Evolutionary conservation across 2,329 filamentous ascomycete species (phyloP), one percentile per base, ranked within the genome.

Genomic region (Eutypa lata): DNA sequence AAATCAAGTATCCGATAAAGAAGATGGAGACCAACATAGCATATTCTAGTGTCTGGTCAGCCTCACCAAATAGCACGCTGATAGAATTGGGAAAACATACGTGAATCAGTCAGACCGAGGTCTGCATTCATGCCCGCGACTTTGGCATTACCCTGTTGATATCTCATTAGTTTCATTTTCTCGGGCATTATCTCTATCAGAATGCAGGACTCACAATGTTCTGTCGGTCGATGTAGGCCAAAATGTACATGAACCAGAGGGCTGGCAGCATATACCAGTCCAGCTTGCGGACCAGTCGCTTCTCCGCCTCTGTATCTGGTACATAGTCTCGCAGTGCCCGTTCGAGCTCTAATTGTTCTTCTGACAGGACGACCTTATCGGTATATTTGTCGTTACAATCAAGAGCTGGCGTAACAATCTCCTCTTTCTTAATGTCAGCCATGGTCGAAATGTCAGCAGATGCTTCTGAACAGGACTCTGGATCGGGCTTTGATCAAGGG

Each of bases 1-100:
- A 87, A 28, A 87, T 66, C 0, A 85, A 74, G 66, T 90, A 90
- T 4, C 82, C 85, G 50, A 89, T 75, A 71, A 89, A 90, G 72
- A 90, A 90, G 57, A 90, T 77, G 16, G 16, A 83, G 73, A 16
- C 76, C 71, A 19, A 81, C 73, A 62, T 87, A 88, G 68, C 87
- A 89, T 65, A 83, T 74, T 40, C 74, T 73, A 8, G 78, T 72
- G 2, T 78, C 78, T n/a, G n/a, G n/a, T n/a, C n/a, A n/a, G n/a
- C n/a, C n/a, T n/a, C n/a, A n/a, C n/a, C n/a, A n/a, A n/a, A n/a
- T n/a, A n/a, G n/a, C n/a, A n/a, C n/a, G n/a, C n/a, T n/a, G n/a
- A n/a, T n/a, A n/a, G n/a, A n/a, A n/a, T n/a, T n/a, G n/a, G n/a
- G n/a, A n/a, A n/a, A n/a, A n/a, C n/a, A n/a, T n/a, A n/a, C n/a